phyloP scores from a whole-genome alignment of 768 basidiomycete species.

The Pleurotus cornucopiae region DNA sequence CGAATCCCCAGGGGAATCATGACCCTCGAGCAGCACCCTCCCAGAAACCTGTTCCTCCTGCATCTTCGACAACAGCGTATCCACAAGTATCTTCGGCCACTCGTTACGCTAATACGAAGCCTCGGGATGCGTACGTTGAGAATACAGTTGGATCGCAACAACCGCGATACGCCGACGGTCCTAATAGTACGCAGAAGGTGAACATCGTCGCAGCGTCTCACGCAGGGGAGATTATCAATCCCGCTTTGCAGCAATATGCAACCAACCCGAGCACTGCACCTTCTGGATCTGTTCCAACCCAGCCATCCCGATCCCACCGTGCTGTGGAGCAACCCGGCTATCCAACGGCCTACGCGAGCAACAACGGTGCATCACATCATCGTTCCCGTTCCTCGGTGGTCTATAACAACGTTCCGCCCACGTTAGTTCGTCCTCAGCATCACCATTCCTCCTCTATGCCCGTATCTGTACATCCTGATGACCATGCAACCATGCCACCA shows the following conservation, averaged over 20 bases:
- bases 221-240: too few species aligned
- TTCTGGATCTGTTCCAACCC: background rate
- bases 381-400: slow-evolving; percentile 7
- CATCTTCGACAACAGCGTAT: background rate
- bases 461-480: slow-evolving; percentile 12
- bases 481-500: background rate
- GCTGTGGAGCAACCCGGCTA: too few species aligned
- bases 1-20: background rate
- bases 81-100: background rate
- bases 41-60: background rate
- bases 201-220: too few species aligned
- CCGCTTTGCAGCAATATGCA: too few species aligned
- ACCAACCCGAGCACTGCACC: too few species aligned
- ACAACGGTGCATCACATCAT: background rate
- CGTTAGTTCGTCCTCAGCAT: slow-evolving; percentile 20
- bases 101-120: background rate
- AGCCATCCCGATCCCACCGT: background rate
- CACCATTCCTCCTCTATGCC: slow-evolving; percentile 34
- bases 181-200: too few species aligned
- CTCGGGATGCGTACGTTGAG: background rate
- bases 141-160: background rate
- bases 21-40: background rate
- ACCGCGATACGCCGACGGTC: too few species aligned
- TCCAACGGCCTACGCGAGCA: background rate
- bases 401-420: background rate